Evolutionary conservation across 2,329 filamentous ascomycete species (phyloP), one percentile per base, ranked within the genome.

Genomic region (Sphaceloma murrayae): DNA sequence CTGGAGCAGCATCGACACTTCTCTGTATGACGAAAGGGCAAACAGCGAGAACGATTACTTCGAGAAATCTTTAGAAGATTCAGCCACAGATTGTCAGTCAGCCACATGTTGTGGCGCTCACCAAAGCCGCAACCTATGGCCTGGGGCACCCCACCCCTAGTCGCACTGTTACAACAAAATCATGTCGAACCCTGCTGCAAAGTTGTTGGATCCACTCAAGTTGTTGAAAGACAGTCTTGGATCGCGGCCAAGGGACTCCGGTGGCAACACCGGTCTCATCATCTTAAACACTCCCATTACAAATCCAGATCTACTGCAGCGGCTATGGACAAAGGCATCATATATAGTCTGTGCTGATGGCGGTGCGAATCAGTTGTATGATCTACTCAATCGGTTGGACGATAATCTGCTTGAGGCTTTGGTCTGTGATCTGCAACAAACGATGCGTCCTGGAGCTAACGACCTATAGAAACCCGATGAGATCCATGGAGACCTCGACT

Each of bases 401-500:
- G 26, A 26, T 8, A 27, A 39, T 10, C 17, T 30, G 17, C n/a
- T n/a, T n/a, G n/a, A n/a, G n/a, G n/a, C n/a, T n/a, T n/a, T n/a
- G n/a, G n/a, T n/a, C n/a, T n/a, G n/a, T n/a, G n/a, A n/a, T n/a
- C n/a, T n/a, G n/a, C n/a, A n/a, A n/a, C n/a, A n/a, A n/a, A n/a
- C n/a, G n/a, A n/a, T n/a, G n/a, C n/a, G n/a, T n/a, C n/a, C n/a
- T n/a, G n/a, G n/a, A n/a, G n/a, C n/a, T n/a, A n/a, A n/a, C n/a
- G n/a, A n/a, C n/a, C n/a, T 5, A 22, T 30, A 50, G 48, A 51
- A 54, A 13, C 66, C 65, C 17, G 54, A 84, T 56, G 69, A 74
- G 45, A 87, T 98, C 49, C 78, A 94, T 53, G 91, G 91, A 34
- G 91, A 98, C 60, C 73, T 98, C 7, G 91, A 98, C 65, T 95